Conservation (phyloP, 371 early-diverging fungal species). For the Dichotomocladium elegans region DNA sequence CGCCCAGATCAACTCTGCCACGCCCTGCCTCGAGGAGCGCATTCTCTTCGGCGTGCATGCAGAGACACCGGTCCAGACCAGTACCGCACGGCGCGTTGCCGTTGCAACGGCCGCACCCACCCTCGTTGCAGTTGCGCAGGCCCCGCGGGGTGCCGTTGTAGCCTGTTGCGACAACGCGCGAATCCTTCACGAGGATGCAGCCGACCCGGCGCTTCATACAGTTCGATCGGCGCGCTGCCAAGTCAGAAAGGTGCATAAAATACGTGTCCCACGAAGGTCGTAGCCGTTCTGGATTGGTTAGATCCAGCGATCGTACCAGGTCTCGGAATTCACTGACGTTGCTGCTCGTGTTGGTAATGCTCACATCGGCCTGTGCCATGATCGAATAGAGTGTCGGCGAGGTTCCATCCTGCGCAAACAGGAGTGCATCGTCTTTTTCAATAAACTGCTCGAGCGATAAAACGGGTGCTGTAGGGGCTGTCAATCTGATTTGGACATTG, state of each 20-base stretch:
- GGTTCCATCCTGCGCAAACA: constrained; percentile 27
- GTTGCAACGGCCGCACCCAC: constrained; percentile 95
- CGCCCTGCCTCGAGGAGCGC: constrained; percentile 94
- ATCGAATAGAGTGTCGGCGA: constrained; percentile 37
- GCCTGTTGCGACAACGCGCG: constrained; percentile 92
- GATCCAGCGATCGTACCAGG: constrained; percentile 27
- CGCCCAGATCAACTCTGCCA: constrained; percentile 65
- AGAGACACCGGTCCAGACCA: constrained; percentile 86
- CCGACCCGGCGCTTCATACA: constrained; percentile 99
- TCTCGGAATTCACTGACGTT: constrained; percentile 22
- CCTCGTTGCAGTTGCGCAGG: constrained; percentile 90
- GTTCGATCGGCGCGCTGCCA: constrained; percentile 81
- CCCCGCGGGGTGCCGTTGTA: constrained; percentile 98
- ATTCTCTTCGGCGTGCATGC: constrained; percentile 99
- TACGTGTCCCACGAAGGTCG: constrained; percentile 96
- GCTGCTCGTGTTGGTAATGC: constrained; percentile 55
- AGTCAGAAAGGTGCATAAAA: constrained; percentile 93
- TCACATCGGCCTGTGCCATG: constrained; percentile 54
- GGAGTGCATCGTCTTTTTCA: constrained; percentile 28
- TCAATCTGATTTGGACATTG: no score
- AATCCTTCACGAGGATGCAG: constrained; percentile 89
- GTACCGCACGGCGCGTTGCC: constrained; percentile 71
- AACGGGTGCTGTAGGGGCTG: no score
- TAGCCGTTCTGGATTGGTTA: constrained; percentile 68
- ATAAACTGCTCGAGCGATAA: constrained; percentile 27